These are phyloP conservation scores for Cadophora gregata DNA, from an alignment of 2,329 filamentous ascomycete species.

Conservation along the genomic window DNA sequence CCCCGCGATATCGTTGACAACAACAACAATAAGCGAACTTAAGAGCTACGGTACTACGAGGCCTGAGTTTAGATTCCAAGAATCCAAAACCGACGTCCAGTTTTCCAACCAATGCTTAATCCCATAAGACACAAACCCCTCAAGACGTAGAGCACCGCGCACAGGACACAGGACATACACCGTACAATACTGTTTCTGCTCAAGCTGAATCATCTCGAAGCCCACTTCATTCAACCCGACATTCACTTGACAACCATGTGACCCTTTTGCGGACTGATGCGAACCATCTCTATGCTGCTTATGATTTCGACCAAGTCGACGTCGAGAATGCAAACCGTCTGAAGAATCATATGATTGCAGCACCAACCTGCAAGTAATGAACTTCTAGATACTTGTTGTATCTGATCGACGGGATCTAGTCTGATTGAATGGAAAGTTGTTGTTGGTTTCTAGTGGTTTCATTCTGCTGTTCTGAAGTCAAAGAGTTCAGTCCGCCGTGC, in stretches of 20 bases:
- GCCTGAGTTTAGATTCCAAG: too few relatives aligned
- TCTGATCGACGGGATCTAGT: too few relatives aligned
- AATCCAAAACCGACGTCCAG: neutral
- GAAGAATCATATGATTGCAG: too few relatives aligned
- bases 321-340: too few relatives aligned
- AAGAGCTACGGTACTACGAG: too few relatives aligned
- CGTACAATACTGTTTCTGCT: neutral
- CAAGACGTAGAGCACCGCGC: neutral
- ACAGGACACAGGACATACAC: neutral
- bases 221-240: neutral
- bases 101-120: neutral
- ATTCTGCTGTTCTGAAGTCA: too few relatives aligned
- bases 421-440: too few relatives aligned
- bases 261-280: neutral
- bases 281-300: neutral
- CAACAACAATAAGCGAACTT: neutral
- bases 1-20: neutral
- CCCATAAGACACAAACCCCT: neutral
- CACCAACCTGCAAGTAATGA: too few relatives aligned
- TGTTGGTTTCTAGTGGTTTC: too few relatives aligned
- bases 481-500: too few relatives aligned
- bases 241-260: neutral
- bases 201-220: neutral
- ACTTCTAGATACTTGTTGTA: too few relatives aligned
- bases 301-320: neutral